Base-by-base conservation (phyloP, 2,329 filamentous ascomycete species). In the Colletotrichum tamarilloi region DNA sequence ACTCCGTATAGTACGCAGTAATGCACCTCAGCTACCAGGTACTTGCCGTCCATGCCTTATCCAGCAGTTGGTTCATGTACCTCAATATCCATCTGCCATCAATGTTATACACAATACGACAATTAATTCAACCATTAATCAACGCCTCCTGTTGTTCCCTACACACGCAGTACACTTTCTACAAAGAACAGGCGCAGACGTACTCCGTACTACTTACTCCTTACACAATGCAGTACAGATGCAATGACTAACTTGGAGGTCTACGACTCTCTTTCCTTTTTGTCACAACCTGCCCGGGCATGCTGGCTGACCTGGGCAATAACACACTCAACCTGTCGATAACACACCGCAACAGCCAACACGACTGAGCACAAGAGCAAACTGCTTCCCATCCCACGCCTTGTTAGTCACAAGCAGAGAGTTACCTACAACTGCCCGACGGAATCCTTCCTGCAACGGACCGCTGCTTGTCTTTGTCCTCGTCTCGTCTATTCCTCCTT, bases 391-490 rank as follows among this genome's bases (percentile, higher is more conserved):
- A 19, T 42, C 7, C 38, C 38, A 42, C 38, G 38, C 38, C 16
- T 49, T 46, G 7, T 9, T 49, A 22, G 38, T 42, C 38, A n/a
- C 42, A 35, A 35, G 1, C 32, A 12, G 11, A 49, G 1, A 49
- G 1, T 49, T 11, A 30, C 28, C 28, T 30, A 49, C 42, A 49
- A 22, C 42, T n/a, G 42, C 42, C 42, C 42, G 22, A 26, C 52
- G 52, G 52, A 55, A 55, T 55, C 52, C 52, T 55, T 49, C 52
- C 52, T 55, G 52, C 52, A 63, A 62, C 57, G 38, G 49, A 68
- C 63, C 49, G 68, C 55, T 55, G 32, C 32, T 28, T 58, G 16
- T 53, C 28, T 28, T 38, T 68, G 68, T 67, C 26, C 63, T 56
- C 16, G 24, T 12, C 26, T 49, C 24, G 8, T 16, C 28, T 38